Evolutionary conservation across 2,329 filamentous ascomycete species (phyloP), one percentile per base, ranked within the genome.

Genomic region (Fusarium equiseti): DNA sequence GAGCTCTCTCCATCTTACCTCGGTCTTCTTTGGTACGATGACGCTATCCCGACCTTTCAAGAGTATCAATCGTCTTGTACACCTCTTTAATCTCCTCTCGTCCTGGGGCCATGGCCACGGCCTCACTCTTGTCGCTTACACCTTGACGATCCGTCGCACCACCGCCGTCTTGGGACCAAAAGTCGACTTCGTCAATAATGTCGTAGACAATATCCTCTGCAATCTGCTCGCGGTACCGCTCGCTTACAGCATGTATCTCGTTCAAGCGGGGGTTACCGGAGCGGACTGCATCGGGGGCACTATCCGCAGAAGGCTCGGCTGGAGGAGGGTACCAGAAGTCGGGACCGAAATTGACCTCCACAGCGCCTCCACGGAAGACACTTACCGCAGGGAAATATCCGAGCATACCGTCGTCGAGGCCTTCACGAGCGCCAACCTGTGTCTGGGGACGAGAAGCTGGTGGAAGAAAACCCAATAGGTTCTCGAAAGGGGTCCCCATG

Each of bases 301-400:
- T 81, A 27, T 79, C 77, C 18, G 79, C 79, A n/a, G 81, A 78
- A 32, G 81, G 82, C 51, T 86, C 84, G 22, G 86, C 88, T 5
- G 89, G 86, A 1, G 95, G 95, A 18, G 94, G 93, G 77, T 86
- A 92, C 94, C 95, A 98, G 83, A 97, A 98, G 32, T 96, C 87
- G 0, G 94, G 94, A 2, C 96, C 95, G 77, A 99, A 98, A 80
- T 98, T 98, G 75, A 95, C 91, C 79, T 98, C 93, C 18, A 92
- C 95, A 3, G 95, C 92, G 26, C 95, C 96, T 55, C 95, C 95
- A 46, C 92, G 90, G 82, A 98, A 98, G 24, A 96, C 92, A 74
- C 94, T 96, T 22, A 99, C 90, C 24, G 95, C 93, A 3, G 96
- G 96, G 77, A 97, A 97, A 82, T 99, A 99, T 13, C 96, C 97